Evolutionary conservation across 2,329 filamentous ascomycete genomes (phyloP).

Genomic region (Fusarium sororula): DNA sequence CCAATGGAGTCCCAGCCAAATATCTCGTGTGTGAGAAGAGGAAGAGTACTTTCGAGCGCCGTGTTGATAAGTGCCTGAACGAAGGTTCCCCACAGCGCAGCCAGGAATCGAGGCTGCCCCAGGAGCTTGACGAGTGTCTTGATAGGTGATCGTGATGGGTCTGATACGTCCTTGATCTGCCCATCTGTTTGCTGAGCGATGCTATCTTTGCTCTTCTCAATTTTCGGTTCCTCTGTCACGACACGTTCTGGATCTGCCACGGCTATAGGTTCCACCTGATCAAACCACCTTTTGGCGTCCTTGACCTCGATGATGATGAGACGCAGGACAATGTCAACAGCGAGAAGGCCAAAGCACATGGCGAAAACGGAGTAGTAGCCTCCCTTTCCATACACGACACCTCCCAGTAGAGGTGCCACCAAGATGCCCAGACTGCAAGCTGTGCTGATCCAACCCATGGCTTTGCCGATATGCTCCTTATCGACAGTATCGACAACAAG

Average conservation of each 20-base stretch:
- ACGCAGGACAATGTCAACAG: conserved; percentile 46
- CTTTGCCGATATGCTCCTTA: conserved; percentile 43
- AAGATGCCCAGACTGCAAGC: conserved; percentile 47
- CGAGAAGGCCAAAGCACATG: conserved; percentile 49
- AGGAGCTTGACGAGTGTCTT: conserved; percentile 41
- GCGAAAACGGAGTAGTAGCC: conserved; percentile 49
- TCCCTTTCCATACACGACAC: conserved; percentile 46
- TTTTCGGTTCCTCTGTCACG: not conserved
- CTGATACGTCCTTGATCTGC: not conserved
- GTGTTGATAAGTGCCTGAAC: conserved; percentile 46
- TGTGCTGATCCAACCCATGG: conserved; percentile 48
- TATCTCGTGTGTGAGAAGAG: conserved; percentile 41
- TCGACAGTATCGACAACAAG: conserved; percentile 49
- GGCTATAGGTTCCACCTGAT: not conserved
- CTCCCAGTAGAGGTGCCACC: conserved; percentile 46
- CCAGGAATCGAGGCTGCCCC: conserved; percentile 45
- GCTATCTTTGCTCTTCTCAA: not conserved
- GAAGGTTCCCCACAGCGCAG: conserved; percentile 48
- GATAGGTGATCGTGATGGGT: conserved; percentile 19
- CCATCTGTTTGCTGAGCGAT: not conserved
- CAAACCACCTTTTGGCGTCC: conserved; percentile 44
- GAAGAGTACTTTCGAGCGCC: conserved; percentile 48
- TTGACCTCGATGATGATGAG: conserved; percentile 47
- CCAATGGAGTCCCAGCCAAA: conserved; percentile 49
- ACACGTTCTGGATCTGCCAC: not conserved